Conservation (phyloP, 306 rosid species). For the Citrullus amarus region DNA sequence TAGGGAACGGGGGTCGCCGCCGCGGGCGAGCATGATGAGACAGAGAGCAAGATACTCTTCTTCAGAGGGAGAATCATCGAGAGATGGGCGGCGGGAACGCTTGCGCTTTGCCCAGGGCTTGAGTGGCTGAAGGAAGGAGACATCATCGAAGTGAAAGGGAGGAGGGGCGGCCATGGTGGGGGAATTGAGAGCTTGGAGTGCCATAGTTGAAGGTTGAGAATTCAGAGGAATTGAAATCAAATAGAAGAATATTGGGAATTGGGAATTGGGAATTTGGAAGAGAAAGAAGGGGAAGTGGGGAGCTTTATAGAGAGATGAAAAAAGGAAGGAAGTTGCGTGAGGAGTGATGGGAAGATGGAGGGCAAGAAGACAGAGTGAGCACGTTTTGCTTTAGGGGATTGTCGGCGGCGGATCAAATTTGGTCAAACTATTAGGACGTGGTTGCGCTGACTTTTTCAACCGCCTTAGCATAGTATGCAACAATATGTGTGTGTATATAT, state of each 20-base stretch:
- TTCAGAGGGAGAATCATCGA: conserved; percentile 34
- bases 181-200: conserved; percentile 66
- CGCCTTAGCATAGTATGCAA: too few species aligned
- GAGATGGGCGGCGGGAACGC: conserved; percentile 53
- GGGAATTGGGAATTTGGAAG: background rate
- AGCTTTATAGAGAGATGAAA: conserved; percentile 19
- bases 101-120: conserved; percentile 66
- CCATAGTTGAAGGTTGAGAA: conserved; percentile 26
- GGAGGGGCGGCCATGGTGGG: conserved; percentile 27
- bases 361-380: conserved; percentile 15
- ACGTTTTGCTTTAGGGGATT: conserved; percentile 21
- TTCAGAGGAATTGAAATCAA: background rate
- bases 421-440: conserved; percentile 19
- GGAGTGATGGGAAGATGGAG: conserved; percentile 54
- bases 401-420: conserved; percentile 28
- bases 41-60: conserved; percentile 95
- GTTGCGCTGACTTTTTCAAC: conserved; percentile 7
- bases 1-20: conserved; percentile 10
- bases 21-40: conserved; percentile 85
- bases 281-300: conserved; percentile 14
- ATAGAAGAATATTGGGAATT: background rate
- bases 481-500: too few species aligned
- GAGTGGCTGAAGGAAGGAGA: conserved; percentile 19
- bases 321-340: conserved; percentile 62
- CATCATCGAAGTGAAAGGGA: conserved; percentile 6